These are phyloP conservation scores for Talaromyces piceae DNA, from an alignment of 2,329 filamentous ascomycete species.

Conservation along the genomic window DNA sequence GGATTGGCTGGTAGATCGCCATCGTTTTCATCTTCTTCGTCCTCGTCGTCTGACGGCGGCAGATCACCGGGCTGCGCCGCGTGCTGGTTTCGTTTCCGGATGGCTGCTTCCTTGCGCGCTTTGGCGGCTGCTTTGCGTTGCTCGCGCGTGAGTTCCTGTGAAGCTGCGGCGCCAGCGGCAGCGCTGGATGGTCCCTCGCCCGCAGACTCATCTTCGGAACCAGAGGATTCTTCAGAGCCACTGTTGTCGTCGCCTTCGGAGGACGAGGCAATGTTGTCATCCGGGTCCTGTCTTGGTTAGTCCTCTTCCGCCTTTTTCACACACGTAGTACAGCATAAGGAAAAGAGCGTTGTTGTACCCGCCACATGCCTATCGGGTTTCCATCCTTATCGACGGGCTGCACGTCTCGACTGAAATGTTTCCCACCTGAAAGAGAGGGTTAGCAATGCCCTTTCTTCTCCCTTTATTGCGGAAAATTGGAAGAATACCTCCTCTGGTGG, in stretches of 20 bases:
- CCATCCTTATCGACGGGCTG: constrained; percentile 83
- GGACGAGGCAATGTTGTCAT: constrained; percentile 25
- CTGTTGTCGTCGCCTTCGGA: constrained; percentile 48
- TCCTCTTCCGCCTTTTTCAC: too few relatives aligned
- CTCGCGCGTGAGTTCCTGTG: constrained; percentile 63
- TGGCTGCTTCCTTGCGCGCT: constrained; percentile 82
- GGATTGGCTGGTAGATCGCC: constrained; percentile 65
- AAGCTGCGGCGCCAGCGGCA: constrained; percentile 40
- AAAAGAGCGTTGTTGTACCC: constrained; percentile 40
- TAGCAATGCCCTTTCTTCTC: not conserved
- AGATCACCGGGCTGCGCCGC: constrained; percentile 77
- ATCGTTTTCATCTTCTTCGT: constrained; percentile 22
- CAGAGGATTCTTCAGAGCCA: constrained; percentile 15
- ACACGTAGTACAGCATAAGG: too few relatives aligned
- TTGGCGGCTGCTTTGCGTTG: constrained; percentile 82
- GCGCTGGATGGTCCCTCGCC: constrained; percentile 43
- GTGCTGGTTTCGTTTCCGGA: constrained; percentile 64
- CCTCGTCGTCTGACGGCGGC: constrained; percentile 60
- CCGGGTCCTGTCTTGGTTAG: too few relatives aligned
- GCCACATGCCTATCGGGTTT: constrained; percentile 84
- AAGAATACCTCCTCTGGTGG: constrained; percentile 12
- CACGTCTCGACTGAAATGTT: constrained; percentile 89
- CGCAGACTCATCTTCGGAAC: constrained; percentile 41
- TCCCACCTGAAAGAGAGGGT: constrained; percentile 59
- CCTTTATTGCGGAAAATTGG: not conserved